phyloP scores from a whole-genome alignment of 768 basidiomycete genomes.

The Mycena indigotica region DNA sequence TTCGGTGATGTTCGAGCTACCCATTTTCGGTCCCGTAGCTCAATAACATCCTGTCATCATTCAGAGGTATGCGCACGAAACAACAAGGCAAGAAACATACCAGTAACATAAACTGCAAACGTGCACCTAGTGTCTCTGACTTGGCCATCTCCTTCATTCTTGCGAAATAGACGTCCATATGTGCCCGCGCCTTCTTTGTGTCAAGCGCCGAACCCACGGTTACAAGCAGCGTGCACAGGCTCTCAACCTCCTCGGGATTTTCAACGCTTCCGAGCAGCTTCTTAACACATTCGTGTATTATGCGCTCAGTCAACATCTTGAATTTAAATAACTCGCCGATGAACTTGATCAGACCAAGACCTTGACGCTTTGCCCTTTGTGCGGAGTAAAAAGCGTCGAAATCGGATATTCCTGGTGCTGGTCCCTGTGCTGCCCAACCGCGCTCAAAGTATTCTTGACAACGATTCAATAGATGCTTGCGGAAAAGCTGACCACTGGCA shows the following conservation, averaged over 20 bases:
- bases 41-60: constrained; percentile 85
- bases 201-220: constrained; percentile 89
- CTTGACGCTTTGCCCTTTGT: constrained; percentile 95
- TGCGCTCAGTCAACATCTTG: constrained; percentile 96
- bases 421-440: constrained; percentile 90
- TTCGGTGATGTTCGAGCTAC: too few species aligned
- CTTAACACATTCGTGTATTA: constrained; percentile 98
- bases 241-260: constrained; percentile 96
- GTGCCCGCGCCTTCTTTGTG: constrained; percentile 73
- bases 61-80: constrained; percentile 1
- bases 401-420: constrained; percentile 68
- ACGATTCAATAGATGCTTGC: constrained; percentile 93
- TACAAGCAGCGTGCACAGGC: constrained; percentile 86
- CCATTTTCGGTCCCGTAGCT: constrained; percentile 86
- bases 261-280: constrained; percentile 91
- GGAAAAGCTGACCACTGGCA: constrained; percentile 90
- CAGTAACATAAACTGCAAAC: constrained; percentile 95
- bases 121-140: constrained; percentile 73
- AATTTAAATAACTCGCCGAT: constrained; percentile 98
- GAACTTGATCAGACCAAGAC: constrained; percentile 95
- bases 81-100: constrained; percentile 46
- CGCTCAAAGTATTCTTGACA: constrained; percentile 98
- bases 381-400: constrained; percentile 96
- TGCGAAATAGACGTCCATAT: constrained; percentile 92
- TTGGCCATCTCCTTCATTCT: constrained; percentile 84